phyloP scores from a whole-genome alignment of 164 flowering plant species.

The Kingdonia uniflora region DNA sequence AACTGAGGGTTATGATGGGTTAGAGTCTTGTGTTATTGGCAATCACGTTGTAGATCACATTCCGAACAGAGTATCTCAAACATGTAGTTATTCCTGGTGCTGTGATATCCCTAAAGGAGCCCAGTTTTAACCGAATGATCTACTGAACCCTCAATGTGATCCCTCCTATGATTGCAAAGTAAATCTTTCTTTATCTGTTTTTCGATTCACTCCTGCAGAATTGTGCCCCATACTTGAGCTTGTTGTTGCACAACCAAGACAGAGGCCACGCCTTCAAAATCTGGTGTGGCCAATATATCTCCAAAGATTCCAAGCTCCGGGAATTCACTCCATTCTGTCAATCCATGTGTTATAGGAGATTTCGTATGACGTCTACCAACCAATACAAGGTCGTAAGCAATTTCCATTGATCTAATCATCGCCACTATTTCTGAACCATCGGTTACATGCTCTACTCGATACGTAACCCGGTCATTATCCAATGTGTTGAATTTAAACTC shows the following conservation, averaged over 20 bases:
- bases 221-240: background rate
- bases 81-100: too few species aligned
- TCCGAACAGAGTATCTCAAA: too few species aligned
- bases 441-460: background rate
- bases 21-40: too few species aligned
- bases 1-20: too few species aligned
- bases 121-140: too few species aligned
- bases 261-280: conserved; percentile 11
- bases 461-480: background rate
- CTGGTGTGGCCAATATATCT: conserved; percentile 23
- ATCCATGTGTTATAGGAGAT: conserved; percentile 12
- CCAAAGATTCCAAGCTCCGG: conserved; percentile 31
- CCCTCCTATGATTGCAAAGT: too few species aligned
- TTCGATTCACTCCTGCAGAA: too few species aligned
- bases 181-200: too few species aligned
- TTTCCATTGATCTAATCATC: background rate
- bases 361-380: conserved; percentile 4
- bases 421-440: background rate
- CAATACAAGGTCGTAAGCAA: background rate
- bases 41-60: too few species aligned
- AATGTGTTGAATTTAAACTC: background rate
- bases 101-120: too few species aligned
- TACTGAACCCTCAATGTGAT: too few species aligned
- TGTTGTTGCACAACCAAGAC: conserved; percentile 31
- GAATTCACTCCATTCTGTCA: conserved; percentile 15